Conservation (phyloP, 2,329 filamentous ascomycete genomes). For the Sclerotinia minor region DNA sequence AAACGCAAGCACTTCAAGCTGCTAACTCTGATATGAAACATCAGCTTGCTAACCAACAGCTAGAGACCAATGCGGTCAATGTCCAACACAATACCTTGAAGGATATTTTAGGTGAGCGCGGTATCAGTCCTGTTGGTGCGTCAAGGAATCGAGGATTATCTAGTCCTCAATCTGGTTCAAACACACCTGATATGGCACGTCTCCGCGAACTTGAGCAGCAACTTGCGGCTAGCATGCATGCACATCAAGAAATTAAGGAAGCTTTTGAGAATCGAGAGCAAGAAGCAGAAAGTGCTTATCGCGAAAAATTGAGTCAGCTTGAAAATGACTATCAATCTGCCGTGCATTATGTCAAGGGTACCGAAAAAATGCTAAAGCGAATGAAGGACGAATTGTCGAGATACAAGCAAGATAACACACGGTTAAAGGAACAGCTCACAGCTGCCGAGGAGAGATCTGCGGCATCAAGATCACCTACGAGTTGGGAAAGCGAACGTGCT, state of each 20-base stretch:
- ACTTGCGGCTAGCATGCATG: conserved; percentile 71
- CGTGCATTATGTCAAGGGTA: conserved; percentile 96
- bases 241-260: conserved; percentile 82
- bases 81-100: conserved; percentile 94
- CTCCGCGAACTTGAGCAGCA: conserved; percentile 86
- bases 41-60: conserved; percentile 79
- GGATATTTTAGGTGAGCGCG: conserved; percentile 85
- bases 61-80: conserved; percentile 89
- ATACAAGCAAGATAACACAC: conserved; percentile 83
- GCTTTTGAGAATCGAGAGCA: conserved; percentile 77
- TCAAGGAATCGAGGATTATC: conserved; percentile 71
- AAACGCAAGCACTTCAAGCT: conserved; percentile 77
- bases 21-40: conserved; percentile 80
- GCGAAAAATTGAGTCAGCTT: conserved; percentile 88
- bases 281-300: conserved; percentile 84
- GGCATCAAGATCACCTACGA: conserved; percentile 48
- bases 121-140: conserved; percentile 70
- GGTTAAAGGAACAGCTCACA: conserved; percentile 79
- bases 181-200: conserved; percentile 75
- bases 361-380: conserved; percentile 98
- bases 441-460: conserved; percentile 58
- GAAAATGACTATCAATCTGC: conserved; percentile 98
- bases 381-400: conserved; percentile 96
- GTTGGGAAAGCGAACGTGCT: conserved; percentile 74
- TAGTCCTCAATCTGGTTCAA: conserved; percentile 72